Evolutionary conservation across 805 yeast species (phyloP), one percentile per base, ranked within the genome.

Genomic region (Yarrowia deformans): DNA sequence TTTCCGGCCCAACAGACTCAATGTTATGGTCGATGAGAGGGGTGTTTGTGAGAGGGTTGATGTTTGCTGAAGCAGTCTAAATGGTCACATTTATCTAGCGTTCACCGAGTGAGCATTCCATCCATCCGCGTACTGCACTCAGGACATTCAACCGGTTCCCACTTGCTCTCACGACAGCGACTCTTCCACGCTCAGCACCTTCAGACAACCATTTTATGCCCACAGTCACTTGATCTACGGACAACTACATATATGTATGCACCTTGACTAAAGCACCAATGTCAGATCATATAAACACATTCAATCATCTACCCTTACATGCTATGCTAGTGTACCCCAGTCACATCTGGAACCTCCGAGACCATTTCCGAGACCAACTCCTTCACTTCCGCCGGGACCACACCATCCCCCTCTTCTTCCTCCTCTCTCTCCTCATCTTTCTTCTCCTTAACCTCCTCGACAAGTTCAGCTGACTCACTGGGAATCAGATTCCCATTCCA

Each of bases 291-390:
- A 45, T 10, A 32, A 23, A 23, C 55, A 32, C 55, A 49, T 32
- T 46, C 49, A 48, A 48, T 48, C 54, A 46, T 46, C 23, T 52
- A 50, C 29, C 19, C 43, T 18, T 35, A 34, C 56, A 52, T 52
- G 40, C 42, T 49, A 52, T 54, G 60, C 60, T 54, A 54, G 32
- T 13, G 19, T 7, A 12, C 60, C 32, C 37, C 14, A 45, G 63
- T 16, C 63, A 42, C 63, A 29, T 40, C 63, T n/a, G 46, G 48
- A 23, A 40, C 61, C 61, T 55, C 61, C 13, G 46, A 39, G 35
- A 39, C 46, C 63, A 40, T 42, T 16, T 56, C 60, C n/a, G 60
- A 54, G 16, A 54, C 45, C 60, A 54, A 14, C 45, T 54, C 60
- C 32, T 35, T 39, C 14, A 54, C 60, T 45, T 54, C 60, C 3